Conservation (phyloP, 1,139 yeast species). For the Insectozyma bohioensis region DNA sequence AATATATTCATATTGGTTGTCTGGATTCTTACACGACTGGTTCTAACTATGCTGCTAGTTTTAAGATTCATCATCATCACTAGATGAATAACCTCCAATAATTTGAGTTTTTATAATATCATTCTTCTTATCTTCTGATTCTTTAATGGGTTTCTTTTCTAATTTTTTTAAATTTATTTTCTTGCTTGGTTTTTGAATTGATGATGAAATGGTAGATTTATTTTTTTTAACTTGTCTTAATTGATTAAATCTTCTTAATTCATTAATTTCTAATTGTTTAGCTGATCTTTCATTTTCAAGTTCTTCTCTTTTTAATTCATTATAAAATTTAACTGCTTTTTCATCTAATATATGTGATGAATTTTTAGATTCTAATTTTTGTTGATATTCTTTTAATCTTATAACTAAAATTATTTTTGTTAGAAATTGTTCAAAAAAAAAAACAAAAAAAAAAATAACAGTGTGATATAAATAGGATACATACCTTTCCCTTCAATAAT, state of each 20-base stretch:
- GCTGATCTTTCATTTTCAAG: slow-evolving; percentile 15
- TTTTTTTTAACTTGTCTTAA: slow-evolving; percentile 6
- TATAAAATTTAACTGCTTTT: slow-evolving; percentile 29
- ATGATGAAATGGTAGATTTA: neutral
- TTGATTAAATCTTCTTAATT: slow-evolving; percentile 11
- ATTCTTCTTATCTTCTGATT: neutral
- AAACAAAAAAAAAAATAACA: too few species aligned
- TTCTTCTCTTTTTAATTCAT: slow-evolving; percentile 20
- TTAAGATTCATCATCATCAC: slow-evolving; percentile 10
- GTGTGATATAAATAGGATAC: slow-evolving; percentile 14
- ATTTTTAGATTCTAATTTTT: slow-evolving; percentile 34
- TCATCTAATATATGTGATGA: slow-evolving; percentile 38
- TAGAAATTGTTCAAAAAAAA: slow-evolving; percentile 9
- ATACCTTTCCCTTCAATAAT: slow-evolving; percentile 33
- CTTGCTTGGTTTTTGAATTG: neutral
- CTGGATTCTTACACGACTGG: neutral
- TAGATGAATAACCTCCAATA: slow-evolving; percentile 12
- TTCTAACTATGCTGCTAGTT: too few species aligned
- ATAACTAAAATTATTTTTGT: slow-evolving; percentile 18
- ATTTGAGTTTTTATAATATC: neutral
- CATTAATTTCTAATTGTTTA: slow-evolving; percentile 13
- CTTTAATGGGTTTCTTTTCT: neutral
- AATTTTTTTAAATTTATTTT: neutral
- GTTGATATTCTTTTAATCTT: slow-evolving; percentile 33
- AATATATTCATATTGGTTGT: neutral